These are phyloP conservation scores for Leucoagaricus sp. DNA, from an alignment of 1,284 basidiomycete species.

Conservation along the genomic window DNA sequence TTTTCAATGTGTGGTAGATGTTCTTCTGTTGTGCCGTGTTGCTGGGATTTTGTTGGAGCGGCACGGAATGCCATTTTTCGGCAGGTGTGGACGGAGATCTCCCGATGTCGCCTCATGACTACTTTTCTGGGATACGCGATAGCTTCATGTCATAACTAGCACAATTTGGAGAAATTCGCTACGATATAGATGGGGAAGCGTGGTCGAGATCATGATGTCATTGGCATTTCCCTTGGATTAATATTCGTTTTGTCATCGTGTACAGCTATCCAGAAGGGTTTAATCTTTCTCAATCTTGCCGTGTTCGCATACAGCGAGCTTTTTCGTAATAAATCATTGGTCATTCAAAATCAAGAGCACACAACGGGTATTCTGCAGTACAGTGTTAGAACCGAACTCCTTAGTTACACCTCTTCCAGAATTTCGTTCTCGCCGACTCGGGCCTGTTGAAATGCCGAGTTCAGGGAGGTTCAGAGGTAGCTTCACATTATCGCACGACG, in stretches of 20 bases:
- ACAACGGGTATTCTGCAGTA: background rate
- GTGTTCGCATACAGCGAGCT: background rate
- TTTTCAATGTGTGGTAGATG: slow-evolving; percentile 68
- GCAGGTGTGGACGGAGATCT: background rate
- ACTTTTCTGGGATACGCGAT: background rate
- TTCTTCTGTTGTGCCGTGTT: background rate
- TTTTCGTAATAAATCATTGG: too few relatives aligned
- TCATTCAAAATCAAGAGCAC: background rate
- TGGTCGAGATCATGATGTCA: slow-evolving; percentile 7
- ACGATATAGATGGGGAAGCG: background rate
- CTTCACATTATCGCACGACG: slow-evolving; percentile 19
- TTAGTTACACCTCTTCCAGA: slow-evolving; percentile 43
- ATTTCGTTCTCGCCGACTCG: slow-evolving; percentile 69
- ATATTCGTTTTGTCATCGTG: background rate
- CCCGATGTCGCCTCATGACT: background rate
- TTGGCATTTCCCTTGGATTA: background rate
- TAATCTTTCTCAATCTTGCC: background rate
- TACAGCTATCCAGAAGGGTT: background rate
- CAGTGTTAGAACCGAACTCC: background rate
- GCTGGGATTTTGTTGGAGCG: background rate
- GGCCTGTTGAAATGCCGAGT: slow-evolving; percentile 44
- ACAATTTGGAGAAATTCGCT: too few relatives aligned
- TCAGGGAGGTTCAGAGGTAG: background rate
- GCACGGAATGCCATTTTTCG: background rate
- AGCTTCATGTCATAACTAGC: background rate